phyloP scores from a whole-genome alignment of 768 basidiomycete genomes.

The Saitozyma sp. region DNA sequence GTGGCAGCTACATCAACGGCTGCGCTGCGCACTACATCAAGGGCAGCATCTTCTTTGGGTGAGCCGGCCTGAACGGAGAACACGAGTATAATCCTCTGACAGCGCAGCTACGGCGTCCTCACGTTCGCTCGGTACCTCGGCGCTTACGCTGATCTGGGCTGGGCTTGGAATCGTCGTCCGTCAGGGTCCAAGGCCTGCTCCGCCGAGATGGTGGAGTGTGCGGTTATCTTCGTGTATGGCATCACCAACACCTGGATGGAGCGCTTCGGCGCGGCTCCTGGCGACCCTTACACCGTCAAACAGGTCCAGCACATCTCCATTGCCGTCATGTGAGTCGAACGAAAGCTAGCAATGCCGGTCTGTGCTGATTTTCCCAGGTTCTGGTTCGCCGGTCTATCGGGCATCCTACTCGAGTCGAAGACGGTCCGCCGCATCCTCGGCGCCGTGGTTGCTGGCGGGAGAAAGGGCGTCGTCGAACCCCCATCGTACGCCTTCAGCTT shows the following conservation, averaged over 20 bases:
- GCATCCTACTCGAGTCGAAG: constrained; percentile 84
- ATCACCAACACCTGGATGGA: constrained; percentile 96
- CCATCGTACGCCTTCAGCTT: constrained; percentile 73
- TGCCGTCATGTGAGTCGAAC: constrained; percentile 59
- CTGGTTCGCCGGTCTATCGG: constrained; percentile 86
- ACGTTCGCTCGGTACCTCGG: constrained; percentile 95
- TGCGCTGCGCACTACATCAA: constrained; percentile 81
- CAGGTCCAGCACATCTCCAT: constrained; percentile 93
- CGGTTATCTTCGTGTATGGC: constrained; percentile 78
- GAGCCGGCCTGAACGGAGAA: constrained; percentile 3
- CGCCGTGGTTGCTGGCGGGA: constrained; percentile 55
- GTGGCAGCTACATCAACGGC: constrained; percentile 72
- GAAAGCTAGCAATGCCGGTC: constrained; percentile 48
- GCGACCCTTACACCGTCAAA: constrained; percentile 83
- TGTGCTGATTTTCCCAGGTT: constrained; percentile 63
- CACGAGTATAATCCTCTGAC: background rate
- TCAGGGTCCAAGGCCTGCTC: constrained; percentile 23
- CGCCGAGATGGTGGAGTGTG: constrained; percentile 54
- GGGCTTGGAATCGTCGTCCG: constrained; percentile 80
- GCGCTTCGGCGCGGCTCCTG: constrained; percentile 76
- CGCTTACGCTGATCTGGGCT: constrained; percentile 78
- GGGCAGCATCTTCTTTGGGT: constrained; percentile 80
- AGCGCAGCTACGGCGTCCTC: constrained; percentile 67
- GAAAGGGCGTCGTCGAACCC: constrained; percentile 60
- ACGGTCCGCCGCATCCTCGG: constrained; percentile 72